Conservation (phyloP, 306 rosid species). For the Cucurbita maxima region DNA sequence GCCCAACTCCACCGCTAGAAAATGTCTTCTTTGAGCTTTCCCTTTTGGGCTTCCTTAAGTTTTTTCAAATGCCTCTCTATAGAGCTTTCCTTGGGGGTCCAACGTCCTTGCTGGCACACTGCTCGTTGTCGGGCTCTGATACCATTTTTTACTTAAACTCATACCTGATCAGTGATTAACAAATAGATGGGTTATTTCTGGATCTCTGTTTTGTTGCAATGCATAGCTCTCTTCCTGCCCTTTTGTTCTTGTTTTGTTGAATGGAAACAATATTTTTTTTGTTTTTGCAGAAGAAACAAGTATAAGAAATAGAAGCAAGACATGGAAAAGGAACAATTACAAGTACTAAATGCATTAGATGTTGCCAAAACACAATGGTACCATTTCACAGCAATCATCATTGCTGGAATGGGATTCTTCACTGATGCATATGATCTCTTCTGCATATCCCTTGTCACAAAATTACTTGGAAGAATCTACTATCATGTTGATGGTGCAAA, state of each 20-base stretch:
- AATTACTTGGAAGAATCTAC: conserved; percentile 61
- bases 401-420: conserved; percentile 84
- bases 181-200: neutral
- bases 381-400: conserved; percentile 55
- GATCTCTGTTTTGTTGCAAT: neutral
- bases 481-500: conserved; percentile 42
- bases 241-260: too few relatives aligned
- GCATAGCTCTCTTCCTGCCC: too few relatives aligned
- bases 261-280: neutral
- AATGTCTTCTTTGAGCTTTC: too few relatives aligned
- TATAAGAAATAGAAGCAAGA: neutral
- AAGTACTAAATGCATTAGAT: conserved; percentile 53
- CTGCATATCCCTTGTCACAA: conserved; percentile 57
- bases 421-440: conserved; percentile 73
- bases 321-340: conserved; percentile 36
- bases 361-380: conserved; percentile 66
- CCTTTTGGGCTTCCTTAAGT: too few relatives aligned
- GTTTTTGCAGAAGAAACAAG: neutral
- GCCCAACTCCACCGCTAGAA: too few relatives aligned
- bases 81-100: too few relatives aligned
- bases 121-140: too few relatives aligned
- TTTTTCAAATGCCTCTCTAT: too few relatives aligned
- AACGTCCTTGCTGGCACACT: too few relatives aligned
- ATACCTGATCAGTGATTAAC: neutral
- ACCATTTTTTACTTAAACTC: too few relatives aligned